Percentiles rank a stretch among this genome's conserved stretches.
Conservation (phyloP, 441 rosid genomes). For the Adansonia gregorii region DNA sequence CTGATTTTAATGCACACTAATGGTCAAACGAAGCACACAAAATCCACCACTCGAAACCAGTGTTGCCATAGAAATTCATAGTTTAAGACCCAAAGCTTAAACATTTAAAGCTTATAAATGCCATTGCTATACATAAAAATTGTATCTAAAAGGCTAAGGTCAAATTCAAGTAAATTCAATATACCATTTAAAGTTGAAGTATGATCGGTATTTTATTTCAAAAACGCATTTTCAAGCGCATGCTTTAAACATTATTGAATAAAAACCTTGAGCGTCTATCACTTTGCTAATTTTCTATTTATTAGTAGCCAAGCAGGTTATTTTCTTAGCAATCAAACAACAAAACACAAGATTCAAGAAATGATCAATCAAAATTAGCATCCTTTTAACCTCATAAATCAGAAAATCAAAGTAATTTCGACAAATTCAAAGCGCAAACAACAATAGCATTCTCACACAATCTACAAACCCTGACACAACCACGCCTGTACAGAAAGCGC, state of each 20-base stretch:
- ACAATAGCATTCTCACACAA: background rate
- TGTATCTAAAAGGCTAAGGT: background rate
- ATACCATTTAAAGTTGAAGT: background rate
- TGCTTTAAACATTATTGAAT: background rate
- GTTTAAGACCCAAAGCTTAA: background rate
- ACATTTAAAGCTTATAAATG: constrained; percentile 4
- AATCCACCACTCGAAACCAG: background rate
- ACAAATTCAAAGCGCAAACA: background rate
- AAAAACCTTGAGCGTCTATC: background rate
- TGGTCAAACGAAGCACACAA: background rate
- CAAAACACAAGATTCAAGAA: background rate
- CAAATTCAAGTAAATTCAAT: background rate
- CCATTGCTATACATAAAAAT: background rate
- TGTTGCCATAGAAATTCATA: background rate
- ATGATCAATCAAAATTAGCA: constrained; percentile 19
- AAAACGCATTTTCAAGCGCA: background rate
- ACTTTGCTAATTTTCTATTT: background rate
- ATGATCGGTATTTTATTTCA: background rate
- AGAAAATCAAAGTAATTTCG: background rate
- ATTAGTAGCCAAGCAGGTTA: background rate
- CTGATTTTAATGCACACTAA: background rate
- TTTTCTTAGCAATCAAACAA: constrained; percentile 15
- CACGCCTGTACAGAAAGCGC: background rate
- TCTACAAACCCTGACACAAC: constrained; percentile 16
- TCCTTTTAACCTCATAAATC: background rate